Percentiles rank a stretch among this genome's conserved stretches.
These are phyloP conservation scores for Spinellus fusiger DNA, from an alignment of 192 early-diverging fungal species.

Conservation along the genomic window DNA sequence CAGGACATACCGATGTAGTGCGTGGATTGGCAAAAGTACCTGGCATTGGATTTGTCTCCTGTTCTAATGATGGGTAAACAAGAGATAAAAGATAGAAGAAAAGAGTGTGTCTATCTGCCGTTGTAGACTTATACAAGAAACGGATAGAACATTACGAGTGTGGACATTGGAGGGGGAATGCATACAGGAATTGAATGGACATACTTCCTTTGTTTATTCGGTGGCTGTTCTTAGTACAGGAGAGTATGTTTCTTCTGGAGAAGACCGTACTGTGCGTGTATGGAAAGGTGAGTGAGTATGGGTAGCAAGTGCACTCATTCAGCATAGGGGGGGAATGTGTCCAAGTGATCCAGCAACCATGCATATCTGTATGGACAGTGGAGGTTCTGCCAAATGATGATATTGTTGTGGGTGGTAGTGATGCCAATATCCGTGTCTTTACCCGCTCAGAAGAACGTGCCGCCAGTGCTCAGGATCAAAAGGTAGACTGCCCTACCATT, in stretches of 20 bases:
- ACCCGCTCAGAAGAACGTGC: slow-evolving; percentile 55
- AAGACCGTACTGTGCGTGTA: slow-evolving; percentile 83
- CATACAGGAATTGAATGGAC: slow-evolving; percentile 70
- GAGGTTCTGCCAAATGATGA: slow-evolving; percentile 73
- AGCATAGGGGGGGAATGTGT: slow-evolving; percentile 51
- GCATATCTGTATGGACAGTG: slow-evolving; percentile 91
- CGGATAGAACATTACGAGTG: slow-evolving; percentile 66
- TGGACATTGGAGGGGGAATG: slow-evolving; percentile 74
- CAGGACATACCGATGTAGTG: slow-evolving; percentile 89
- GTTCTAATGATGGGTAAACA: slow-evolving; percentile 76
- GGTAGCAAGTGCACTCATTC: background rate
- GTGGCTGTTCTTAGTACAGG: slow-evolving; percentile 63
- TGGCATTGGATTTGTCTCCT: slow-evolving; percentile 72
- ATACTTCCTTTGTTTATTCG: slow-evolving; percentile 92
- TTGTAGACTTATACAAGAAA: background rate
- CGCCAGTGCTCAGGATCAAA: slow-evolving; percentile 40
- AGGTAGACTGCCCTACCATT: background rate
- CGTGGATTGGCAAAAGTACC: slow-evolving; percentile 64
- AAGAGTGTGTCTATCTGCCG: background rate
- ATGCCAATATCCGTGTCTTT: slow-evolving; percentile 79
- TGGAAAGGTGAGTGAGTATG: slow-evolving; percentile 62
- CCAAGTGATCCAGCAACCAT: slow-evolving; percentile 83
- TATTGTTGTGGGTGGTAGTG: slow-evolving; percentile 76
- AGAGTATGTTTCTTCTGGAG: slow-evolving; percentile 84
- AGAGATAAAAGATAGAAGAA: background rate